These are phyloP conservation scores for Capsicum rhomboideum DNA, from an alignment of 257 asterid species.

Conservation along the genomic window DNA sequence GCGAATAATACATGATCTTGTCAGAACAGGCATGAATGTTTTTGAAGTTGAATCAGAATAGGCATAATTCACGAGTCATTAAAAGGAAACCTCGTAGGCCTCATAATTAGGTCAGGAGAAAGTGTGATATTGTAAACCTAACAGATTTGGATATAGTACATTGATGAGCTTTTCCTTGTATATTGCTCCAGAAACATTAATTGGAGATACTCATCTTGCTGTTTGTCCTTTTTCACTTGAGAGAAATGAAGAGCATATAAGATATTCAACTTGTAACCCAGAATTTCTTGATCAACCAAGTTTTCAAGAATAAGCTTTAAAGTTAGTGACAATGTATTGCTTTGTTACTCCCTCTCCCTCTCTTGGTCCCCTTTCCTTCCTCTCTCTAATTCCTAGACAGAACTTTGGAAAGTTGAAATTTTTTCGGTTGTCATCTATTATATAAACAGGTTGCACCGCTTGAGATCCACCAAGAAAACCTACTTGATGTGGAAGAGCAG, in stretches of 20 bases:
- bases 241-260: background rate
- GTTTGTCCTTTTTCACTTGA: background rate
- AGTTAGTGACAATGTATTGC: background rate
- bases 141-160: background rate
- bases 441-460: constrained; percentile 84
- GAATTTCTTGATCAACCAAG: background rate
- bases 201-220: background rate
- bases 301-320: background rate
- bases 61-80: background rate
- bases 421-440: background rate
- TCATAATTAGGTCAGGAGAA: background rate
- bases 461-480: constrained; percentile 70
- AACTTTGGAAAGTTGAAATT: background rate
- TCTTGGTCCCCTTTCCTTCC: background rate
- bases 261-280: background rate
- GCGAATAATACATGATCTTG: background rate
- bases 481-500: constrained; percentile 85
- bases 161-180: background rate
- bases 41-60: background rate
- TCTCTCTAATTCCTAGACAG: background rate
- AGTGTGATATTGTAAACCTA: background rate
- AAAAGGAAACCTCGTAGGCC: background rate
- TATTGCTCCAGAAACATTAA: background rate
- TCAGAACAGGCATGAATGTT: background rate
- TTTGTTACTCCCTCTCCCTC: background rate